A percentile compares a stretch with the other conserved stretches of the same genome.
Conservation (phyloP, 2,329 filamentous ascomycete species). For the Leptographium procerum region DNA sequence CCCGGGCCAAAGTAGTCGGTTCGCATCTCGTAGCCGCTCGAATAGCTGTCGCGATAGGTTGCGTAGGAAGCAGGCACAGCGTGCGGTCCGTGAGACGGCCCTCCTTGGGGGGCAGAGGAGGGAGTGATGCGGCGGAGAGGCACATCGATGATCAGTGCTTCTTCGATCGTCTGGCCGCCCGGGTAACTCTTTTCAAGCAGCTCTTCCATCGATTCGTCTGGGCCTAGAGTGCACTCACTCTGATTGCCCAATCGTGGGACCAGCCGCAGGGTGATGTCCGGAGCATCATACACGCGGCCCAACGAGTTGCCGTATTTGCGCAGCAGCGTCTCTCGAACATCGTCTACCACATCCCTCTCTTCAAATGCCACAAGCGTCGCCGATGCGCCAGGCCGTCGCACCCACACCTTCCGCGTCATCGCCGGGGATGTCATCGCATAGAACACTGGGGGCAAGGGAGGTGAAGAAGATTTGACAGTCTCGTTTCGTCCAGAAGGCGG, state of each 20-base stretch:
- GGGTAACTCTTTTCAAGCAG: conserved; percentile 77
- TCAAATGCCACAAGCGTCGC: conserved; percentile 76
- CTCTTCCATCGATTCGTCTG: conserved; percentile 72
- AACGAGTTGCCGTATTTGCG: conserved; percentile 91
- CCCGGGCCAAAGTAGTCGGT: conserved; percentile 73
- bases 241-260: conserved; percentile 50
- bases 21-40: conserved; percentile 35
- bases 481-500: not conserved
- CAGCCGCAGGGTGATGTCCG: conserved; percentile 75
- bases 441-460: not conserved
- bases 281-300: conserved; percentile 78
- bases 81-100: conserved; percentile 16
- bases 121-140: conserved; percentile 60
- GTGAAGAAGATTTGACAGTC: not conserved
- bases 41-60: not conserved
- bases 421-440: conserved; percentile 33
- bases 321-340: conserved; percentile 84
- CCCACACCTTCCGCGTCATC: conserved; percentile 75
- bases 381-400: conserved; percentile 74
- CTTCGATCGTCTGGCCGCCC: conserved; percentile 75
- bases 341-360: conserved; percentile 87
- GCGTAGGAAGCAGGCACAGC: not conserved
- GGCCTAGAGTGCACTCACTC: conserved; percentile 60
- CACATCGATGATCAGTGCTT: conserved; percentile 85
- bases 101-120: conserved; percentile 54